Base-by-base conservation (phyloP, 306 rosid genomes). In the Castanospermum australe region DNA sequence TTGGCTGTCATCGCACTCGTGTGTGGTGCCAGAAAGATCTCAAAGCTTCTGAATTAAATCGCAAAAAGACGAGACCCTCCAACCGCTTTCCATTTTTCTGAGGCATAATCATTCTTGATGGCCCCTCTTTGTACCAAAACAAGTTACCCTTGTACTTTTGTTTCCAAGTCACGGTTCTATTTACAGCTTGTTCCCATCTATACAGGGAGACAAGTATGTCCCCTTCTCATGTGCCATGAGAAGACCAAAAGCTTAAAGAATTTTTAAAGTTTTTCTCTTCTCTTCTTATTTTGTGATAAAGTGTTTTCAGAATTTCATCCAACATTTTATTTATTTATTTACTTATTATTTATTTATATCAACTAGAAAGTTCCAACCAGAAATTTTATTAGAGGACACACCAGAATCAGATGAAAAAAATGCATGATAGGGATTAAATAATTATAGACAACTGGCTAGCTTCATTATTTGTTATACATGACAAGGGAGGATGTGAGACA, bases 1-100 rank as follows among this genome's bases (percentile, higher is more conserved):
- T 70, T 79, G 28, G 81, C 64, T 81, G 87, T 79, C 89, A 73
- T 76, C 54, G 21, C 50, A 42, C 67, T 60, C 10, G n/a, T 35
- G 80, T 41, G 64, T 55, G 71, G 75, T 57, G 72, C 67, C 74
- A 55, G 63, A 65, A 62, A 50, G 41, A 66, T 75, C 79, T 84
- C 22, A 73, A 33, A 59, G 30, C 70, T 52, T 71, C 20, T 55
- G 2, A 68, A 21, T 51, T 61, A 73, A 77, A 66, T 81, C 78
- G n/a, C 52, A 70, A 36, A 65, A 38, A 32, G 33, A 71, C 77
- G 6, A 75, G 78, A 82, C 73, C 73, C n/a, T 71, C 28, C 80
- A 50, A 55, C 81, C 14, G 84, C 76, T 84, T 59, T 48, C 30
- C 68, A 56, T 47, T 56, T 47, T 56, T 70, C 81, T 52, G 32